These are phyloP conservation scores for Quercus engelmannii DNA, from an alignment of 306 rosid species.

Conservation along the genomic window DNA sequence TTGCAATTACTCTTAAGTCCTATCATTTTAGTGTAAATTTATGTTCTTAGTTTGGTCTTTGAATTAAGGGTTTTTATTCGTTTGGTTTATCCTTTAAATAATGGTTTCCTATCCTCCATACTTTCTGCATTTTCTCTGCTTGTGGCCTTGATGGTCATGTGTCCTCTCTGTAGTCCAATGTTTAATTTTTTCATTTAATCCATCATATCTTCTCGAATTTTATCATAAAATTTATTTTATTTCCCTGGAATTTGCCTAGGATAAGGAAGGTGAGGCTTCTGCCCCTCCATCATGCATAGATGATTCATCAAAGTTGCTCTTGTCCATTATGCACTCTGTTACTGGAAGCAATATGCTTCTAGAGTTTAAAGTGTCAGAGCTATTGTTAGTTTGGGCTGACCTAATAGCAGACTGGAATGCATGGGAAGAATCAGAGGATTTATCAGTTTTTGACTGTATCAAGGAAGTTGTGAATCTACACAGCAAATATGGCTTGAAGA, in stretches of 20 bases:
- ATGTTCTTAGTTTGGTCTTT: not conserved
- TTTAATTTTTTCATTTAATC: not conserved
- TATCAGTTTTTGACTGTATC: conserved; percentile 72
- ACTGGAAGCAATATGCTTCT: conserved; percentile 47
- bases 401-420: conserved; percentile 82
- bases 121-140: not conserved
- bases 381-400: conserved; percentile 74
- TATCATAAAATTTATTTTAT: not conserved
- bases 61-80: not conserved
- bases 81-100: not conserved
- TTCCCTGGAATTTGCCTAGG: conserved; percentile 36
- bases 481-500: conserved; percentile 36
- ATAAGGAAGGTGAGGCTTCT: conserved; percentile 36
- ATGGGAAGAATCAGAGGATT: conserved; percentile 89
- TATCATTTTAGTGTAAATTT: not conserved
- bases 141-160: not conserved
- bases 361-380: conserved; percentile 70
- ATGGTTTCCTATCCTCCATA: not conserved
- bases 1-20: not conserved
- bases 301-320: conserved; percentile 67
- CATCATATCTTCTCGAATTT: not conserved
- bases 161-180: not conserved
- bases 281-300: conserved; percentile 63
- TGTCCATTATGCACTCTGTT: conserved; percentile 53
- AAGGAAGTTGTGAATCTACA: conserved; percentile 65